A percentile compares a stretch with the other conserved stretches of the same genome.
phyloP scores from a whole-genome alignment of 2,329 filamentous ascomycete genomes.

The Fusarium tanahbumbuense region DNA sequence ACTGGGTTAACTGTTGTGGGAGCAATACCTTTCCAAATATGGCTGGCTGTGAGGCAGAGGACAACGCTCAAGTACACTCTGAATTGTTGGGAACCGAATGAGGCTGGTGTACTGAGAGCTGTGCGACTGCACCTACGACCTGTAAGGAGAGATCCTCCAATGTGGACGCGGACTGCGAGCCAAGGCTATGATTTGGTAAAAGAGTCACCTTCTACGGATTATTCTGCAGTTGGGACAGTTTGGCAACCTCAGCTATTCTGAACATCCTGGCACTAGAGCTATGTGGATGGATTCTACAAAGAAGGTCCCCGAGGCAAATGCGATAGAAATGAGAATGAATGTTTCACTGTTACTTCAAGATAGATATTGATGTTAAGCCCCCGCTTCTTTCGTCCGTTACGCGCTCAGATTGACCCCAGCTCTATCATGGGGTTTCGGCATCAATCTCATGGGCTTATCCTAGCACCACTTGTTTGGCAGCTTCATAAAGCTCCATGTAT shows the following conservation, averaged over 20 bases:
- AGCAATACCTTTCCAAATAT: slow-evolving; percentile 5
- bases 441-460: fast-evolving
- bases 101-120: neutral
- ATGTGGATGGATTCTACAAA: too few relatives aligned
- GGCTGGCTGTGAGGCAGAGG: neutral
- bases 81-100: slow-evolving; percentile 4
- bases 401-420: too few relatives aligned
- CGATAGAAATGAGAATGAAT: too few relatives aligned
- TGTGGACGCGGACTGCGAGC: neutral
- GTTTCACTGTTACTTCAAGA: too few relatives aligned
- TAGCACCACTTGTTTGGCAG: too few relatives aligned
- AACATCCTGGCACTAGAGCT: neutral
- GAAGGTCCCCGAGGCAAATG: too few relatives aligned
- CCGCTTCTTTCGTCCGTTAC: too few relatives aligned
- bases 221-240: neutral
- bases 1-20: neutral
- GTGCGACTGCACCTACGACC: neutral
- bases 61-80: slow-evolving; percentile 1
- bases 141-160: neutral
- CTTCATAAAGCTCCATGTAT: too few relatives aligned
- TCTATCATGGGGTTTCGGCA: fast-evolving
- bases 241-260: slow-evolving; percentile 3
- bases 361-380: fast-evolving
- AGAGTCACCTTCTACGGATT: neutral
- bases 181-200: neutral